Base-by-base conservation (phyloP, 176 grass and related monocot species). In the Puya raimondii region DNA sequence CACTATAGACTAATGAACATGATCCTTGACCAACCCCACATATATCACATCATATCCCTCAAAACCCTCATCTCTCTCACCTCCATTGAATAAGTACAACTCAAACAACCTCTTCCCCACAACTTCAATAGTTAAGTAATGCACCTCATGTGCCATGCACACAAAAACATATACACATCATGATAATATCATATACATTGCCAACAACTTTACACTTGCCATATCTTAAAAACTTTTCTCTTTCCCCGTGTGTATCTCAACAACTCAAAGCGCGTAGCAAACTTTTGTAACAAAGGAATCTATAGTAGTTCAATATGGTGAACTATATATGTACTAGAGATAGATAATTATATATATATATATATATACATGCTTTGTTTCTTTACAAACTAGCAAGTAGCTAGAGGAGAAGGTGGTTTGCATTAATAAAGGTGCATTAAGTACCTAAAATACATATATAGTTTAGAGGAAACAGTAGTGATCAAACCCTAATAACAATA, bases 31-130 rank as follows among this genome's bases (percentile, higher is more conserved):
- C 54, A 59, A 59, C 54, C 54, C 54, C 54, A 59, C 54, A n/a
- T 7, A n/a, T 7, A 8, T 16, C 54, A 9, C 58, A 84, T 66
- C 49, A 13, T 70, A 83, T 80, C 68, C 52, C 73, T 80, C 17
- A 51, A 74, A 65, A 83, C 52, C 69, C 49, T 73, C 17, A 14
- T 23, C 63, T 63, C 27, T 12, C 26, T 2, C 10, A 33, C 65
- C 8, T 14, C 69, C 21, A 59, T 66, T 71, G 26, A 12, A 48
- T 49, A 63, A 71, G 67, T 53, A 52, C 72, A 65, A 64, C 17
- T 2, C 52, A 23, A 50, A 20, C 17, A 42, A 42, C 33, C 33
- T 42, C 33, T 42, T 42, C 33, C 33, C 4, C 33, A 42, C 33
- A 42, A 42, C 6, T 42, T 42, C 7, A 42, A 42, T 42, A 14